Percentiles rank a stretch among this genome's conserved stretches.
Conservation (phyloP, 1,284 basidiomycete genomes). For the Fistulinella cinereoalba region DNA sequence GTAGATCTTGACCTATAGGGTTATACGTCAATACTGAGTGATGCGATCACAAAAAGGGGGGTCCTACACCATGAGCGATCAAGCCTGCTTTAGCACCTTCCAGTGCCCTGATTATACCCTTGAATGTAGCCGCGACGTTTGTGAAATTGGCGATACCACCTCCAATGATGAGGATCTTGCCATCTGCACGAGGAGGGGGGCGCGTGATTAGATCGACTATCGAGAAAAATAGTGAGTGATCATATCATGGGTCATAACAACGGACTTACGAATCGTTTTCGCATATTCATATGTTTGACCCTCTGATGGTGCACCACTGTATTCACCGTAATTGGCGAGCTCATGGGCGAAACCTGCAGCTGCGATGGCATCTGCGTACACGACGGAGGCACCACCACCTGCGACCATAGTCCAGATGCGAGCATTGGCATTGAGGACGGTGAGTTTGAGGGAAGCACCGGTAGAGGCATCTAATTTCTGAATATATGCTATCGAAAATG, state of each 20-base stretch:
- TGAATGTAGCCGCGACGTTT: conserved; percentile 99
- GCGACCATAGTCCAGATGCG: conserved; percentile 99
- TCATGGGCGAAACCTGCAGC: conserved; percentile 96
- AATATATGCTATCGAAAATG: conserved; percentile 71
- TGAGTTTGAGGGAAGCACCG: conserved; percentile 97
- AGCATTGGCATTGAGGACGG: conserved; percentile 92
- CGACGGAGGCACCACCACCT: conserved; percentile 82
- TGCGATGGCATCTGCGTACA: conserved; percentile 94
- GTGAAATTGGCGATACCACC: conserved; percentile 99
- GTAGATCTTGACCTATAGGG: conserved; percentile 78
- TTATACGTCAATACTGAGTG: background rate
- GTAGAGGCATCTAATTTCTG: conserved; percentile 97
- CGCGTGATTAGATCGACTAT: conserved; percentile 92
- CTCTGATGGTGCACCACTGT: conserved; percentile 97
- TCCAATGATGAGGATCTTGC: conserved; percentile 99
- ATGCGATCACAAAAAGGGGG: background rate
- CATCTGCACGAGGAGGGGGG: conserved; percentile 76
- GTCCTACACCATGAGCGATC: conserved; percentile 57
- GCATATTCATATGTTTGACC: conserved; percentile 99
- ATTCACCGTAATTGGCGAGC: conserved; percentile 99
- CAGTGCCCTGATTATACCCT: conserved; percentile 97
- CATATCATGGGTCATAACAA: background rate
- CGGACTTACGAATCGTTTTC: conserved; percentile 85
- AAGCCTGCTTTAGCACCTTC: conserved; percentile 90
- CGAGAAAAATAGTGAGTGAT: conserved; percentile 4